Evolutionary conservation across 2,329 filamentous ascomycete species (phyloP), one percentile per base, ranked within the genome.

Genomic region (Tolypocladium sp.): DNA sequence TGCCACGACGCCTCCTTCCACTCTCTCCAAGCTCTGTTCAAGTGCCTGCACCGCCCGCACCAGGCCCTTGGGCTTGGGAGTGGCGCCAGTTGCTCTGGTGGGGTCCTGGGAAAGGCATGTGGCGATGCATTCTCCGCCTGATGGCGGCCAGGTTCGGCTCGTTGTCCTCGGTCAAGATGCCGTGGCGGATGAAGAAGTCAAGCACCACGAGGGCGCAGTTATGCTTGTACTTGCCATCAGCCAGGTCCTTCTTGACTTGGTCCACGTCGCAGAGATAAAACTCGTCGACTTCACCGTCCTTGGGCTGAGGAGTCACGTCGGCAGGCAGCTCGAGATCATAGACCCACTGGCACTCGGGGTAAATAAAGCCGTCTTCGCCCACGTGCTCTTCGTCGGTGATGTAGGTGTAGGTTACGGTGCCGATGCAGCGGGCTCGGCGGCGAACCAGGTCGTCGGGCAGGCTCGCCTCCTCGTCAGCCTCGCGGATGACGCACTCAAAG

Each of bases 261-360:
- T 89, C 83, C 46, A 97, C 80, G 1, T 82, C 86, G 82, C 85
- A 87, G 60, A 97, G 78, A 69, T 85, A 82, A 71, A 97, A 97
- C 62, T 85, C 84, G 68, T 92, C 90, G 5, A 96, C 94, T 76
- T 99, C 94, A 57, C 88, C 87, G 72, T 99, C 94, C 60, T 89
- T 87, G 22, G 93, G 92, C 69, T 81, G 82, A 15, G 89, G 92
- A 41, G 84, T 76, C 4, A 91, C 79, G 60, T 86, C 84, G 6
- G 77, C 74, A 2, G 87, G 82, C 63, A 99, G 77, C 72, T 91
- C 87, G 62, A 97, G 77, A 71, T 99, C 92, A 75, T 94, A 99
- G 52, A 96, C 79, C 78, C 92, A 97, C 74, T 97, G 88, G 67
- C 86, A 87, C 75, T 97, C 94, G 0, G 94, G 94, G 74, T 96